Evolutionary conservation across 2,329 filamentous ascomycete genomes (phyloP), one percentile per base, ranked within the genome.

Genomic region (Xylaria digitata): DNA sequence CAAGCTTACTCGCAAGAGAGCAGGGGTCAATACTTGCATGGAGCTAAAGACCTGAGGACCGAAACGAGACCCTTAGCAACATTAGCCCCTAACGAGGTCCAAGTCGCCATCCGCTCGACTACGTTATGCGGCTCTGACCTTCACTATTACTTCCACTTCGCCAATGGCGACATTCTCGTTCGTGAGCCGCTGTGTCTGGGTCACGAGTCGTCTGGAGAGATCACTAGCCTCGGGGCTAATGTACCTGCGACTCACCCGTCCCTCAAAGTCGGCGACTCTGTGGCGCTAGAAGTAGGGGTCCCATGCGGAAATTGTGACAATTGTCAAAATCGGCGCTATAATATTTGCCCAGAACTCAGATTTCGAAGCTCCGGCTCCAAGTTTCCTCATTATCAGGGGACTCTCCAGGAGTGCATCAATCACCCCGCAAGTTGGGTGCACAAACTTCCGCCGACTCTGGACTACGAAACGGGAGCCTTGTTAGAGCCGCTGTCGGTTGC

Each of bases 121-220:
- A 50, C 43, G 6, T 4, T 60, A 15, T 60, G 57, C 32, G 57
- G 57, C n/a, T 60, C 57, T 5, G 57, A 60, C 57, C 57, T 49
- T n/a, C 57, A 60, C 46, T 60, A 60, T n/a, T 60, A 60, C 57
- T 40, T 26, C 13, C 57, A 60, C 13, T 60, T 50, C 30, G 42
- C 23, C 30, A 59, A 59, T 37, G 56, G 56, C 9, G 56, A 59
- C 8, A 59, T 59, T 6, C 56, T 59, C 2, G 43, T 59, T 23
- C 56, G 56, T 17, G 56, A 59, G 45, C 56, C 56, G 1, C 30
- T 49, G 6, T 59, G 23, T 42, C 9, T 59, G 15, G 56, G 56
- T 34, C 56, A 59, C 45, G 43, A 50, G 19, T 59, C 56, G n/a
- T 23, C 56, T 21, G 56, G 45, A 3, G 56, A 48, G 42, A 17